Conservation (phyloP, 306 rosid species). For the Echinosophora koreensis region DNA sequence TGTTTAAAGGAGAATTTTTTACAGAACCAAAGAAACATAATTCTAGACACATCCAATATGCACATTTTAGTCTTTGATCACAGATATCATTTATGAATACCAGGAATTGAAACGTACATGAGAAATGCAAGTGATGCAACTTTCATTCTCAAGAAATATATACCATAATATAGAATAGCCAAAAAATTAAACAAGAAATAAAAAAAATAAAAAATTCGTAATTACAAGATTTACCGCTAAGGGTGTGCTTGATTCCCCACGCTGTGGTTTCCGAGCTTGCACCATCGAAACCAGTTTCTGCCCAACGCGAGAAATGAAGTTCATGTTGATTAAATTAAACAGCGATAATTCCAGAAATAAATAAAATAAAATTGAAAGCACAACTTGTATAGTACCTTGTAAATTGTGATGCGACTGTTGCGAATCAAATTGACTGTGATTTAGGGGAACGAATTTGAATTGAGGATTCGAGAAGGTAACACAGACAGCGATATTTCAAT, state of each 20-base stretch:
- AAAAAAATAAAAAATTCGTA: background rate
- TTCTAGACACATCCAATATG: slow-evolving; percentile 12
- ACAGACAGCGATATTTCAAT: background rate
- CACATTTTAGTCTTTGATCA: background rate
- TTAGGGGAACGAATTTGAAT: slow-evolving; percentile 14
- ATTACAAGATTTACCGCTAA: slow-evolving; percentile 53
- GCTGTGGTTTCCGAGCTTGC: slow-evolving; percentile 38
- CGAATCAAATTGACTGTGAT: slow-evolving; percentile 22
- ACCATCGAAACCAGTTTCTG: slow-evolving; percentile 55
- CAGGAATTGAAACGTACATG: no score
- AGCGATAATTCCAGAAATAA: background rate
- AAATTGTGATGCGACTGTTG: slow-evolving; percentile 38
- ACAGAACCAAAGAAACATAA: background rate
- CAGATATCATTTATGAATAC: background rate
- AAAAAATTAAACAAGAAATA: background rate
- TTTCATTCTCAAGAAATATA: background rate
- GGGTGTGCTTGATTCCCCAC: slow-evolving; percentile 52
- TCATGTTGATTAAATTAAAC: slow-evolving; percentile 26
- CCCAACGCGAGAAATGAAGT: slow-evolving; percentile 42
- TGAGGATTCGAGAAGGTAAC: slow-evolving; percentile 13
- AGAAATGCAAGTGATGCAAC: no score
- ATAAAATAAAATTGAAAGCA: background rate
- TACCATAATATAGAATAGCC: background rate
- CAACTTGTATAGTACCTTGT: slow-evolving; percentile 7
- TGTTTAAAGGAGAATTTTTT: background rate